Conservation (phyloP, 2,329 filamentous ascomycete species). For the Trichocomaceae sp. region DNA sequence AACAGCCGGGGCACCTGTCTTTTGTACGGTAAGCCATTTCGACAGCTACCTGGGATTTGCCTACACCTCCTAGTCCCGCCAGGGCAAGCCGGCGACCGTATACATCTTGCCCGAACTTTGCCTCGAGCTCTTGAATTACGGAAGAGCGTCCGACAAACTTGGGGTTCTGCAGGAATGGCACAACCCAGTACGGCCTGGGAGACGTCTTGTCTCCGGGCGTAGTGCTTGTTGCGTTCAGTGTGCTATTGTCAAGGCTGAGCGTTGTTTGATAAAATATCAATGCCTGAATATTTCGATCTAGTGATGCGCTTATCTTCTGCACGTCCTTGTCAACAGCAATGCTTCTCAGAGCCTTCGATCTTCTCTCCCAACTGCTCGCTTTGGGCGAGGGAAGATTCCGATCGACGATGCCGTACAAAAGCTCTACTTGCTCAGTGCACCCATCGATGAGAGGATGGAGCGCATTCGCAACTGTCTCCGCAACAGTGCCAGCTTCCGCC, state of each 20-base stretch:
- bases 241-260: not conserved
- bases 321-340: not conserved
- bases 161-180: not conserved
- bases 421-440: not conserved
- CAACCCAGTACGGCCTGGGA: not conserved
- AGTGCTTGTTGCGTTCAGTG: not conserved
- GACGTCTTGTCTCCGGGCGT: not conserved
- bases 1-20: conserved; percentile 11
- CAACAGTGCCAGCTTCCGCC: not conserved
- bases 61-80: conserved; percentile 18
- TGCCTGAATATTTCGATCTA: not conserved
- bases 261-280: not conserved
- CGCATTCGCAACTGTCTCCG: not conserved
- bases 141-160: not conserved
- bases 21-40: conserved; percentile 16
- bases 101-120: not conserved
- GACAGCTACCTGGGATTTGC: conserved; percentile 21
- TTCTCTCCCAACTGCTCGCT: not conserved
- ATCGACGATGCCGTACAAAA: not conserved
- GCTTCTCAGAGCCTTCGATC: not conserved
- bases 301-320: not conserved
- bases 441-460: not conserved
- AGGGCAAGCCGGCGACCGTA: not conserved
- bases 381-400: not conserved
- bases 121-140: not conserved